phyloP scores from a whole-genome alignment of 805 yeast genomes.

The Grigorovia jiainica region DNA sequence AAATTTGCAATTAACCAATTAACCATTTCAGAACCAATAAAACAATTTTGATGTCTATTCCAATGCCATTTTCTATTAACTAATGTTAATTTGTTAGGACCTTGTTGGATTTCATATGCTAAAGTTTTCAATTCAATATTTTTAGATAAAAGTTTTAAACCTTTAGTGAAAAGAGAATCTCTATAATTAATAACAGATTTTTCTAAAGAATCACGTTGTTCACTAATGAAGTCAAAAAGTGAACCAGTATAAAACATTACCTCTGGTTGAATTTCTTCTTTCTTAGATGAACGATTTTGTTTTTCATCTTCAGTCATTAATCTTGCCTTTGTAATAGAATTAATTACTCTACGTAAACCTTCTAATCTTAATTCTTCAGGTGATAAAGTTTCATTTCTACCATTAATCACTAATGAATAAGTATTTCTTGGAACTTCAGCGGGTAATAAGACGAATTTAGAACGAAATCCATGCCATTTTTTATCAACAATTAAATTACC shows the following conservation, averaged over 20 bases:
- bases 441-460: constrained; percentile 82
- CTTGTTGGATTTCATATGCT: constrained; percentile 53
- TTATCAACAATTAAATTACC: constrained; percentile 56
- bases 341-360: constrained; percentile 65
- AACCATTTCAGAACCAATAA: constrained; percentile 78
- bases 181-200: constrained; percentile 25
- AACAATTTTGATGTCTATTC: constrained; percentile 65
- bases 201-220: constrained; percentile 36
- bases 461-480: constrained; percentile 46
- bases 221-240: constrained; percentile 53
- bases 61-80: constrained; percentile 89
- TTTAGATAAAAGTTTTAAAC: constrained; percentile 34
- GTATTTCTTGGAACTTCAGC: constrained; percentile 53
- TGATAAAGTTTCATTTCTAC: constrained; percentile 50
- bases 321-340: constrained; percentile 49
- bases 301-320: constrained; percentile 37
- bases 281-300: constrained; percentile 24
- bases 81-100: constrained; percentile 52
- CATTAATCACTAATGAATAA: constrained; percentile 31
- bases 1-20: constrained; percentile 76
- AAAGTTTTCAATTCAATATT: constrained; percentile 42
- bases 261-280: constrained; percentile 55
- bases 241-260: constrained; percentile 83
- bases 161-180: constrained; percentile 29
- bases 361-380: constrained; percentile 90